Evolutionary conservation across 805 yeast genomes (phyloP), one percentile per base, ranked within the genome.

Genomic region (Candida cerambycidarum): DNA sequence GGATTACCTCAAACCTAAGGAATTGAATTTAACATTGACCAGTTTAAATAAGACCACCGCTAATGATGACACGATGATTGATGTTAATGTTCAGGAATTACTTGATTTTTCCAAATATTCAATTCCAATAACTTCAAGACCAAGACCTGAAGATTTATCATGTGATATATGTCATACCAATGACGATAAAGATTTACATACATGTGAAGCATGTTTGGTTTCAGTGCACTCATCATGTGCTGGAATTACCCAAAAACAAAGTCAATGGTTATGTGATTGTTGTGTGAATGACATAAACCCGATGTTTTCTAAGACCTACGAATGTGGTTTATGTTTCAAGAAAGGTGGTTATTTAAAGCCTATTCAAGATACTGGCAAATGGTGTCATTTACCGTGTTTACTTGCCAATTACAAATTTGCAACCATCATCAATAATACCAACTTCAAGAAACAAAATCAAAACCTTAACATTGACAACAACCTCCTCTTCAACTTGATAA

Each of bases 311-410:
- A 75, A 82, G 0, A 65, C 74, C 15, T 83, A 85, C 55, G 61
- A 73, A 2, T 89, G 97, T 58, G 63, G 69, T 12, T 56, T 89
- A n/a, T 89, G 97, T 59, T 72, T 79, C 61, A 6, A 57, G 62
- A 2, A 39, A 50, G 31, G 72, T 73, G 90, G 84, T 52, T 86
- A 81, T 23, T 58, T 88, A 52, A 85, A 85, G 54, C 71, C 88
- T n/a, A 80, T 93, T 0, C 51, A 56, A 3, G 76, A 72, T 42
- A 49, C 67, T 0, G 86, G 86, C 1, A 69, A 73, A 44, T 89
- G 97, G 97, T 80, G 82, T 25, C 97, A 89, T 65, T 64, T 83
- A 2, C 47, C 78, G 2, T 89, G 97, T 62, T 82, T 90, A 0
- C 38, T 85, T 0, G 81, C 82, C 56, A 65, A 67, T 21, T 62